Conservation (phyloP, 306 rosid species). For the Parietaria judaica region DNA sequence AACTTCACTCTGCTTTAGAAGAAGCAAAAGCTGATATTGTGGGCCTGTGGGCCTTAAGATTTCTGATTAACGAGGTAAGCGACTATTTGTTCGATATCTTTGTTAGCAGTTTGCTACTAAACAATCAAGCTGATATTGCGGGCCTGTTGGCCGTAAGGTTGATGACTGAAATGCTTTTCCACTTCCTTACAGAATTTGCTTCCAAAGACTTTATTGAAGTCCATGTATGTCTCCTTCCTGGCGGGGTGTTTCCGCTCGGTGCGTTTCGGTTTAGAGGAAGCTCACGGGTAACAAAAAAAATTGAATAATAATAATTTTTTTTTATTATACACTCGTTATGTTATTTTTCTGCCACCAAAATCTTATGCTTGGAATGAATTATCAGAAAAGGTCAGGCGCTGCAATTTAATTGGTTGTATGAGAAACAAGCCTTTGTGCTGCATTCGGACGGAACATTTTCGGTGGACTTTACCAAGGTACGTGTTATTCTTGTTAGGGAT, state of each 20-base stretch:
- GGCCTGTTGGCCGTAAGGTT: constrained; percentile 91
- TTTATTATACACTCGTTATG: neutral
- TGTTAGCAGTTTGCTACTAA: too few relatives aligned
- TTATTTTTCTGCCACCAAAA: constrained; percentile 13
- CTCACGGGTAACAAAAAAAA: constrained; percentile 61
- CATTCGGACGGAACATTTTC: constrained; percentile 53
- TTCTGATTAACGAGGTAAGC: constrained; percentile 60
- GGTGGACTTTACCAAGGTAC: constrained; percentile 80
- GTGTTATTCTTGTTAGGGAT: constrained; percentile 5
- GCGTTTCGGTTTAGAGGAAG: constrained; percentile 84
- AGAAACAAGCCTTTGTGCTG: constrained; percentile 68
- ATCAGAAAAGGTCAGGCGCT: constrained; percentile 90
- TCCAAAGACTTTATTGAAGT: constrained; percentile 57
- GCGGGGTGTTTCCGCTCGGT: constrained; percentile 95
- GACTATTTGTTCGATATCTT: neutral
- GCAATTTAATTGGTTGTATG: constrained; percentile 90
- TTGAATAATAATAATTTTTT: constrained; percentile 3
- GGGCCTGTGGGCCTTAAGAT: constrained; percentile 89
- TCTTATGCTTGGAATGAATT: constrained; percentile 23
- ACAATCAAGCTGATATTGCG: constrained; percentile 69
- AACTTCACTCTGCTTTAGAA: constrained; percentile 84
- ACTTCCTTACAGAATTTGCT: constrained; percentile 47
- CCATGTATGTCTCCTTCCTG: constrained; percentile 90
- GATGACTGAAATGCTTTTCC: constrained; percentile 24
- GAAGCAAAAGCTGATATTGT: constrained; percentile 99